These are phyloP conservation scores for Xanthoconium purpureum DNA, from an alignment of 768 basidiomycete genomes.

Conservation along the genomic window DNA sequence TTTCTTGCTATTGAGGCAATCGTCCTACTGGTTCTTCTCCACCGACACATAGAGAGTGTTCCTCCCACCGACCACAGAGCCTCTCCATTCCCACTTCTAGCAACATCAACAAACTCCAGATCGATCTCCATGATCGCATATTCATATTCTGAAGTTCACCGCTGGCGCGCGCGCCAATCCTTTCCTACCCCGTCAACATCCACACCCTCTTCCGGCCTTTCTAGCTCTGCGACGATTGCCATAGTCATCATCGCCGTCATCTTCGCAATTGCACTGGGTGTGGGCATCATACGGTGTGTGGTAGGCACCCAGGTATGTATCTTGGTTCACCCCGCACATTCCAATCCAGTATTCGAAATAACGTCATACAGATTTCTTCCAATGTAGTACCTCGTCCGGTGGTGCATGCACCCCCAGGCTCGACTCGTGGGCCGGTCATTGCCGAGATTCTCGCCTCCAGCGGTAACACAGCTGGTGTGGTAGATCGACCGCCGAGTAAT, in stretches of 20 bases:
- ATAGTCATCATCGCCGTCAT: neutral
- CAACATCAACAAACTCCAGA: neutral
- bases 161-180: neutral
- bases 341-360: too few relatives aligned
- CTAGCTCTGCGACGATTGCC: neutral
- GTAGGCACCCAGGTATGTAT: neutral
- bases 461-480: too few relatives aligned
- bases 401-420: neutral
- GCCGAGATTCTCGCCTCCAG: neutral
- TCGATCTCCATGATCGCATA: neutral
- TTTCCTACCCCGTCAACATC: neutral
- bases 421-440: neutral
- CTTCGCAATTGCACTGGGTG: neutral
- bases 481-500: neutral
- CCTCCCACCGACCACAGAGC: neutral
- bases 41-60: neutral
- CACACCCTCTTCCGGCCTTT: neutral
- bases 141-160: neutral
- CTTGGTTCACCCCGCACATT: neutral
- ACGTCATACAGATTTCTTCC: neutral
- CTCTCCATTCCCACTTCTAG: neutral
- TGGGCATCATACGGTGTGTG: neutral
- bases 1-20: too few relatives aligned
- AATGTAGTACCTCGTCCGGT: neutral
- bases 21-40: too few relatives aligned